Evolutionary conservation across 257 asterid genomes (phyloP), one percentile per base, ranked within the genome.

Genomic region (Nicotiana obtusifolia): DNA sequence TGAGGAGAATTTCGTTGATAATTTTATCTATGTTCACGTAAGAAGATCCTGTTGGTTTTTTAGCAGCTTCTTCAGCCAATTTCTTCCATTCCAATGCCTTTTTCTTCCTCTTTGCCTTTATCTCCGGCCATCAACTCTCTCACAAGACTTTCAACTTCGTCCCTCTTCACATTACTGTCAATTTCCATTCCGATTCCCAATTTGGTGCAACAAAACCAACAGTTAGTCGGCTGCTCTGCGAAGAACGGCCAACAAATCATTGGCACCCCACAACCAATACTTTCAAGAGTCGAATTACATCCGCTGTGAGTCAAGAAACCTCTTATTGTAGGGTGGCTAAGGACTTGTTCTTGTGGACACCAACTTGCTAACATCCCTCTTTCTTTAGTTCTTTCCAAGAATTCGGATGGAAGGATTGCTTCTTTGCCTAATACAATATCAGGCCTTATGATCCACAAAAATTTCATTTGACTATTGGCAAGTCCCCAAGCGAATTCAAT

Each of bases 201-300:
- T 41, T 78, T 30, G 0, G 16, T 67, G 76, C 96, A 91, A 65
- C 87, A 83, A 20, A 47, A 86, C 94, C 90, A 83, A 61, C 91
- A 90, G 4, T 89, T 90, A 0, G 92, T 90, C 44, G 81, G 94
- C 33, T 92, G 94, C 4, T 92, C 97, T 0, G 92, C 90, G 49
- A 91, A 91, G 20, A 90, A 90, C 0, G 95, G 95, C 93, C 94
- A 91, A 24, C 92, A 91, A 0, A 91, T 73, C 93, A 92, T 89
- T 0, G 97, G 92, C 9, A 90, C 91, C 0, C 94, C 94, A 24
- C 54, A 11, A 10, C 71, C 10, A 4, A 91, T 82, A 4, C 91
- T 84, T 73, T 90, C 90, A 0, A 90, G 82, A 5, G 90, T 90
- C 1, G 93, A 90, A 76, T 90, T 88, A 92, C 95, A 89, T 26